phyloP scores from a whole-genome alignment of 2,329 filamentous ascomycete genomes.

The Huntiella decipiens region DNA sequence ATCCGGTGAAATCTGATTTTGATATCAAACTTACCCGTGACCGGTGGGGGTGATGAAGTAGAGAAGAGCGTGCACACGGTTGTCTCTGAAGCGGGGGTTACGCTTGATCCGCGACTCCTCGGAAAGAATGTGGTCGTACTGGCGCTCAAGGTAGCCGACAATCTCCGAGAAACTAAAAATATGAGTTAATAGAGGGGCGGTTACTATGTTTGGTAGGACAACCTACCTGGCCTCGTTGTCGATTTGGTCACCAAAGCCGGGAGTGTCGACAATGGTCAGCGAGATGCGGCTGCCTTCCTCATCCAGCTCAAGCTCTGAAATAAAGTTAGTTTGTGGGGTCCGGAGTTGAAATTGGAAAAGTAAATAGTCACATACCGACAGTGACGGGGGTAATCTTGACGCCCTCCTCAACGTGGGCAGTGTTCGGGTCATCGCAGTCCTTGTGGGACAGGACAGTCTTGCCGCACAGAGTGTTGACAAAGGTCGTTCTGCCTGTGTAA shows the following conservation, averaged over 20 bases:
- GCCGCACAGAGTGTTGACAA: slow-evolving; percentile 97
- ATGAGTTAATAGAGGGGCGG: slow-evolving; percentile 9
- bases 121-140: slow-evolving; percentile 98
- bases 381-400: slow-evolving; percentile 98
- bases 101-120: slow-evolving; percentile 99
- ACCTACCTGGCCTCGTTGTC: slow-evolving; percentile 89
- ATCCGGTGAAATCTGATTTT: not conserved
- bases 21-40: slow-evolving; percentile 46
- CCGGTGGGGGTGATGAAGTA: slow-evolving; percentile 99
- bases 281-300: slow-evolving; percentile 98
- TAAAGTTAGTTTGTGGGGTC: slow-evolving; percentile 3
- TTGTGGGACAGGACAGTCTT: slow-evolving; percentile 81
- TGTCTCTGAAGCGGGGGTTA: slow-evolving; percentile 98
- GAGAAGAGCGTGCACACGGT: slow-evolving; percentile 91
- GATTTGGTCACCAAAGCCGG: slow-evolving; percentile 95
- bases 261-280: slow-evolving; percentile 94
- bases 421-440: slow-evolving; percentile 76
- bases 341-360: not conserved
- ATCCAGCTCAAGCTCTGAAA: slow-evolving; percentile 73
- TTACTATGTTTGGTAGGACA: slow-evolving; percentile 13
- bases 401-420: slow-evolving; percentile 84
- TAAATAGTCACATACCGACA: slow-evolving; percentile 46
- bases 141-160: slow-evolving; percentile 91
- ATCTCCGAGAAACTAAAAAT: slow-evolving; percentile 74
- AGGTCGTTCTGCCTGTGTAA: slow-evolving; percentile 71